These are phyloP conservation scores for Dactylellina haptotyla DNA, from an alignment of 2,329 filamentous ascomycete genomes.

Conservation along the genomic window DNA sequence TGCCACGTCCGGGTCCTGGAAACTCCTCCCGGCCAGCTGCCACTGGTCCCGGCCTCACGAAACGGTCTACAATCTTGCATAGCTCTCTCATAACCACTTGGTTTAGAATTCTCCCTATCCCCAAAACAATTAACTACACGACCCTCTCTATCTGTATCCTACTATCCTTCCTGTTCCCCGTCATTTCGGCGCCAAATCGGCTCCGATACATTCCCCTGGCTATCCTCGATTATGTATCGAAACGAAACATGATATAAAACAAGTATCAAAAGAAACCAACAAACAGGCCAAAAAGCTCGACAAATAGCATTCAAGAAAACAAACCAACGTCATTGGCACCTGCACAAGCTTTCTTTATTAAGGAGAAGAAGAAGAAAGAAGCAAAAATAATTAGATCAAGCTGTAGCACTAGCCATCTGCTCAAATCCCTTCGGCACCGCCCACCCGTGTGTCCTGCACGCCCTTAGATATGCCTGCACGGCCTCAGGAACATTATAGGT, in stretches of 20 bases:
- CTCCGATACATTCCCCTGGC: slow-evolving; percentile 16
- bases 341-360: background rate
- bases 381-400: background rate
- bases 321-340: background rate
- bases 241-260: background rate
- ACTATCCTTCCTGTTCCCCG: slow-evolving; percentile 31
- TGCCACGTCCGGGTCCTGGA: background rate
- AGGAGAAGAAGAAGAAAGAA: background rate
- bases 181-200: slow-evolving; percentile 10
- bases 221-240: background rate
- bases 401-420: slow-evolving; percentile 34
- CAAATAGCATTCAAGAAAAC: background rate
- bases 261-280: background rate
- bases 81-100: slow-evolving; percentile 28
- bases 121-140: slow-evolving; percentile 25
- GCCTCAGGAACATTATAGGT: slow-evolving; percentile 76
- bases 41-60: slow-evolving; percentile 17
- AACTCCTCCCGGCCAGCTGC: too few species aligned
- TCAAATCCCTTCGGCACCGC: slow-evolving; percentile 72
- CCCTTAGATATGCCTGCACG: slow-evolving; percentile 76
- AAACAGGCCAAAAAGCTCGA: slow-evolving; percentile 1
- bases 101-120: slow-evolving; percentile 44
- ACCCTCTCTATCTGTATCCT: slow-evolving; percentile 39
- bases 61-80: slow-evolving; percentile 28
- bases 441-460: slow-evolving; percentile 78